A percentile compares a stretch with the other conserved stretches of the same genome.
Evolutionary conservation across 2,329 filamentous ascomycete species (phyloP).

Genomic region (Fusarium pseudonygamai): DNA sequence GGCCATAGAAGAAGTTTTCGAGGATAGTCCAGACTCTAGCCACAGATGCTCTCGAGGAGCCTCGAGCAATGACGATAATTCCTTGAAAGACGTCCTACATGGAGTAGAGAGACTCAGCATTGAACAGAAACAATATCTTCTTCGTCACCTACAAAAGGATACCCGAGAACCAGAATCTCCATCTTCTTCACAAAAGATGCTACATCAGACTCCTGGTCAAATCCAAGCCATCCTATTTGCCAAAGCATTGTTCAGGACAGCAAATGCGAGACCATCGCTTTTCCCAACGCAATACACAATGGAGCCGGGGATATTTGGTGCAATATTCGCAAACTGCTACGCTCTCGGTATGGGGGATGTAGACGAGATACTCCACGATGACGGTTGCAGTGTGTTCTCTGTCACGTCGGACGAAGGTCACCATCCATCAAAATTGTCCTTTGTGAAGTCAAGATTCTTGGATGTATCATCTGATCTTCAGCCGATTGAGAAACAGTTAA

Average conservation of each 20-base stretch:
- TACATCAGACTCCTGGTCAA: conserved; percentile 26
- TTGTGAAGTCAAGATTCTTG: conserved; percentile 40
- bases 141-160: conserved; percentile 36
- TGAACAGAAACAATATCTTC: conserved; percentile 34
- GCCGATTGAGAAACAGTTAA: conserved; percentile 46
- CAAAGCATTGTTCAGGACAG: conserved; percentile 27
- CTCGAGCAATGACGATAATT: neutral
- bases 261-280: conserved; percentile 19
- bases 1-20: conserved; percentile 14
- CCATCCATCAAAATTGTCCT: conserved; percentile 37
- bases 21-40: neutral
- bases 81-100: conserved; percentile 25
- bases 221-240: conserved; percentile 36
- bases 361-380: conserved; percentile 40
- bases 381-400: conserved; percentile 47
- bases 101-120: conserved; percentile 27
- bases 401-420: conserved; percentile 37
- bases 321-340: conserved; percentile 50
- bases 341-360: conserved; percentile 45
- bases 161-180: neutral
- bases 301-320: conserved; percentile 45
- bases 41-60: neutral
- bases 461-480: conserved; percentile 43
- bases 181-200: neutral
- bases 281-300: conserved; percentile 28